Conservation (phyloP, 768 basidiomycete genomes). For the Pleurotus tuber-regium region DNA sequence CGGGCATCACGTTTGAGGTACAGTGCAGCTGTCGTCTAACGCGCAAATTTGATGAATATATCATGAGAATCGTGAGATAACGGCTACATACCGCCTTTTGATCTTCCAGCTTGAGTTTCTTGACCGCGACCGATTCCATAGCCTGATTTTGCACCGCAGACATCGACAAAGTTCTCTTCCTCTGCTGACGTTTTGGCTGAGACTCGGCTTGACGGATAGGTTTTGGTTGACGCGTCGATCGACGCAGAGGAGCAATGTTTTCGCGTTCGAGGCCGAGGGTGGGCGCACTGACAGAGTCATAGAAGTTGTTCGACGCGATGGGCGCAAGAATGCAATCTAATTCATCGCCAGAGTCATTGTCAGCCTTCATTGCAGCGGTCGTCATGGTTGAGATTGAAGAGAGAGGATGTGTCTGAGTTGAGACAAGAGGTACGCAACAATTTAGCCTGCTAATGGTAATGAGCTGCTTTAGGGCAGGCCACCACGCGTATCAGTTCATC, state of each 20-base stretch:
- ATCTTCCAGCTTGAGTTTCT: slow-evolving; percentile 10
- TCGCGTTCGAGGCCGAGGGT: not conserved
- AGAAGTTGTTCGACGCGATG: not conserved
- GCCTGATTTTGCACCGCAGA: slow-evolving; percentile 1
- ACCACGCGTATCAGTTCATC: no score
- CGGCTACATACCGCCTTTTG: slow-evolving; percentile 12
- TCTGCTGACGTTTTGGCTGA: not conserved
- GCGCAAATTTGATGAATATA: not conserved
- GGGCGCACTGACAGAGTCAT: not conserved
- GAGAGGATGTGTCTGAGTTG: no score
- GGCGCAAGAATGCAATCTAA: slow-evolving; percentile 7
- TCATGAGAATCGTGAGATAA: not conserved
- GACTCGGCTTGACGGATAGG: not conserved
- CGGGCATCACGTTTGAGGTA: slow-evolving; percentile 34
- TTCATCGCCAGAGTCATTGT: slow-evolving; percentile 6
- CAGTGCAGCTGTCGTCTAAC: slow-evolving; percentile 38
- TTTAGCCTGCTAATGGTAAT: no score
- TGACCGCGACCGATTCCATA: not conserved
- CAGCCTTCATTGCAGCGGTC: not conserved
- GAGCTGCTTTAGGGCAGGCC: no score
- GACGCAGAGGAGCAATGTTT: not conserved
- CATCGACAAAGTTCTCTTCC: slow-evolving; percentile 7
- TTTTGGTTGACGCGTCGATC: not conserved
- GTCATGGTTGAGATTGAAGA: no score
- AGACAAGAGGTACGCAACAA: no score